Evolutionary conservation across 768 basidiomycete species (phyloP), one percentile per base, ranked within the genome.

Genomic region (Mycena rosella): DNA sequence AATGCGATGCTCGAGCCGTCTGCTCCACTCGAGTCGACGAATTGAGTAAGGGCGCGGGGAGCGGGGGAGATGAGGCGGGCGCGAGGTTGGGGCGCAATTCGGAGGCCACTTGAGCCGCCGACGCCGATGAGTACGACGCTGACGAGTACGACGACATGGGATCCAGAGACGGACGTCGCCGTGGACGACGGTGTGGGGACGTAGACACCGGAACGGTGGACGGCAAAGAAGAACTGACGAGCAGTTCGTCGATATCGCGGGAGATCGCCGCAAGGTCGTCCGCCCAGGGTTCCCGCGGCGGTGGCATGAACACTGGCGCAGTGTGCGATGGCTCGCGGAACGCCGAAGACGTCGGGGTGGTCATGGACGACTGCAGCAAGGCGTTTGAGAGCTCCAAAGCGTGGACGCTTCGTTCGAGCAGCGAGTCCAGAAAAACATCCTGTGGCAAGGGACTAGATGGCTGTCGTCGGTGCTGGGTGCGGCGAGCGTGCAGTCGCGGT

Each of bases 381-480:
- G 89, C 85, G 64, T 95, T 95, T 6, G 94, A 95, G 84, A 94
- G 89, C 76, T 95, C 94, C 11, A 96, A 83, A 1, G 94, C 94
- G 78, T 94, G 89, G 17, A 95, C 92, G 70, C 92, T 94, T 68
- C 94, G 88, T 64, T 89, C 92, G 2, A 95, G 84, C 18, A 95
- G 82, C n/a, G 90, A 85, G 77, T 95, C 94, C 29, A 94, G 84
- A 72, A 86, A 89, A 15, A 86, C 85, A 75, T 91, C 89, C 54
- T 80, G 76, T 24, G 65, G 75, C 53, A 72, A 71, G 3, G 70
- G 68, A 34, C 64, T 61, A 3, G 80, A 81, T 5, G 76, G 74
- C 18, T 75, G 72, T 26, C 79, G 74, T 42, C 75, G 80, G 68
- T 79, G 79, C n/a, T 1, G n/a, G 15, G 58, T 32, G 22, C 26